A percentile compares a stretch with the other conserved stretches of the same genome.
Conservation (phyloP, 139 green algal genomes). For the Dunaliella sp. region DNA sequence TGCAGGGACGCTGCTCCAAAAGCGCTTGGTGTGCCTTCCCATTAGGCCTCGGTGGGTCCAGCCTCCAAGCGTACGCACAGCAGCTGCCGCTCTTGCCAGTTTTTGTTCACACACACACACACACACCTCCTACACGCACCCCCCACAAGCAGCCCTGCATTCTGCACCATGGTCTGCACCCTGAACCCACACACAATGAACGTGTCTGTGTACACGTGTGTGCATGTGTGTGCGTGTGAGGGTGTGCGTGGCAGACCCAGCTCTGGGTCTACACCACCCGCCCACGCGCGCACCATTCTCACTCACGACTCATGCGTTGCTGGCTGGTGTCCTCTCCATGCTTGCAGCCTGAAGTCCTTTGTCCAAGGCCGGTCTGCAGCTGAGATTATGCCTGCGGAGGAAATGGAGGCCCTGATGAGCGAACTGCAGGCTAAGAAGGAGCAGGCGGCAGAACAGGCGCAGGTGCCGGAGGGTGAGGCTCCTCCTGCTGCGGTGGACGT, state of each 20-base stretch:
- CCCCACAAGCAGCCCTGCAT: neutral
- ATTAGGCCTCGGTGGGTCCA: neutral
- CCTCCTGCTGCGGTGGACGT: neutral
- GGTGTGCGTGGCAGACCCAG: too few species aligned
- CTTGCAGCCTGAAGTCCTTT: conserved; percentile 23
- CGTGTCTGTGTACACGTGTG: too few species aligned
- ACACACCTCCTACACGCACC: neutral
- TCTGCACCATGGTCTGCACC: too few species aligned
- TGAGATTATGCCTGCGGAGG: conserved; percentile 38
- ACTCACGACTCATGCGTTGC: too few species aligned
- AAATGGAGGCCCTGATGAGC: conserved; percentile 24
- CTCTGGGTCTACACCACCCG: too few species aligned
- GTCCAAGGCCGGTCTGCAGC: neutral
- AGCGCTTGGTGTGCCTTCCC: neutral
- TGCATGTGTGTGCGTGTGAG: too few species aligned
- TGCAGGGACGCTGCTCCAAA: neutral
- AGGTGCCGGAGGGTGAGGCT: conserved; percentile 4
- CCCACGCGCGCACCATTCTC: too few species aligned
- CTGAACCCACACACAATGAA: too few species aligned
- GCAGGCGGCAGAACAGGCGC: neutral
- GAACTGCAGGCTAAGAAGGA: conserved; percentile 6
- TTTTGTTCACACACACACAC: neutral
- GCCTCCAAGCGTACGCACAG: neutral
- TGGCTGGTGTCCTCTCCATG: neutral
- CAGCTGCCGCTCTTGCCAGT: neutral